Base-by-base conservation (phyloP, 192 early-diverging fungal species). In the Gonapodya prolifera region DNA sequence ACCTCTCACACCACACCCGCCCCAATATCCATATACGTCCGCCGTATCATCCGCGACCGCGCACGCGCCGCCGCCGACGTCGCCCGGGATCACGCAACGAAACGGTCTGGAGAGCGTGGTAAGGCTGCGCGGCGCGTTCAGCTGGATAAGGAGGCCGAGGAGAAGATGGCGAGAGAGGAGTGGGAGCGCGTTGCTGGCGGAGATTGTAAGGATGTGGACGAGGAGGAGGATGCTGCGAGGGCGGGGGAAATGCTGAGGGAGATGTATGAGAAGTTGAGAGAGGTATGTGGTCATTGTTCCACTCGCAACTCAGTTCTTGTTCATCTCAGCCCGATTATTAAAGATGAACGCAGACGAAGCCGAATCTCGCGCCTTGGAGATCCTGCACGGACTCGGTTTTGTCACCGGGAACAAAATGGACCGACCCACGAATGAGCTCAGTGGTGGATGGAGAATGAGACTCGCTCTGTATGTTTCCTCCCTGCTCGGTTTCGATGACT, bases 381-480 rank as follows among this genome's bases (percentile, higher is more conserved):
- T 97, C 70, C 83, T 96, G 34, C 80, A 80, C 28, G 89, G 93
- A 70, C 85, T 97, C 36, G 94, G 92, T 0, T 93, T 97, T 70
- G 79, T 86, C 1, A 80, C 86, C 18, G 84, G 83, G 35, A 84
- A 89, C 83, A 89, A 89, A 69, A 81, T 87, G 71, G 35, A 78
- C 30, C 77, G 16, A 76, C 30, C 2, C 33, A 34, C 84, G 1
- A 80, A 83, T 17, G 78, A 84, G 35, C 87, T 93, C 35, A 91
- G 89, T 16, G 95, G 96, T 78, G 96, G 95, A 35, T 98, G 95
- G 95, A 85, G 89, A 77, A 97, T 95, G 86, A 86, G 93, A 30
- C 89, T 94, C 13, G 92, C 95, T 1, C 85, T 95, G 45, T 61
- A 23, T 16, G 45, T 61, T 61, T 61, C 8, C 8, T 61, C 45